Evolutionary conservation across 2,329 filamentous ascomycete genomes (phyloP).

Genomic region (Apiospora sp.): DNA sequence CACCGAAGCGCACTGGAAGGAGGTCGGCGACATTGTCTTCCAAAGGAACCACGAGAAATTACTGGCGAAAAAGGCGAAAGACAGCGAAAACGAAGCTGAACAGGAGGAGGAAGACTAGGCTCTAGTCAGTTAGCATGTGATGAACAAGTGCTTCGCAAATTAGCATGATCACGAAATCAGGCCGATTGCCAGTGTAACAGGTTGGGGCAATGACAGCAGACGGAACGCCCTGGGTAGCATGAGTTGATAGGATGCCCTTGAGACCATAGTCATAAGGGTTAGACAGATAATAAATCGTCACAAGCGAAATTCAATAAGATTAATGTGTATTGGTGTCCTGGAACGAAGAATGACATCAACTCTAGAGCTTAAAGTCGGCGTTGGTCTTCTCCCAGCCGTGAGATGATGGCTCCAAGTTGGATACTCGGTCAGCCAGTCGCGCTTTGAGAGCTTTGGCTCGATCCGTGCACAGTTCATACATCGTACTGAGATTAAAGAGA

Average conservation of each 20-base stretch:
- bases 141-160: no score
- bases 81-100: background rate
- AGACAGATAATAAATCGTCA: background rate
- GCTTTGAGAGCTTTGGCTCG: constrained; percentile 74
- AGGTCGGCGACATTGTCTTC: constrained; percentile 44
- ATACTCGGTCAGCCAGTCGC: constrained; percentile 73
- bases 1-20: constrained; percentile 48
- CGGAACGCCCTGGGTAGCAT: background rate
- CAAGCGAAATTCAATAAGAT: constrained; percentile 27
- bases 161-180: background rate
- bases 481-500: constrained; percentile 87
- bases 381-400: constrained; percentile 76
- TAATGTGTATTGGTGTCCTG: constrained; percentile 25
- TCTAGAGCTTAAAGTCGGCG: constrained; percentile 77
- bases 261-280: background rate
- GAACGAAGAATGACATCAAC: background rate
- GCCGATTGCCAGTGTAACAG: background rate
- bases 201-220: background rate
- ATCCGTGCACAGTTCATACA: constrained; percentile 92
- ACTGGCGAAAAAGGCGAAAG: background rate
- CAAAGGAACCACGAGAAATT: background rate
- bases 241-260: background rate
- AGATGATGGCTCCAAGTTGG: constrained; percentile 61
- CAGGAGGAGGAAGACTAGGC: no score
- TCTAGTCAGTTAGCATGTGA: background rate